These are phyloP conservation scores for Trichoderma pleuroti DNA, from an alignment of 2,329 filamentous ascomycete species.

Conservation along the genomic window DNA sequence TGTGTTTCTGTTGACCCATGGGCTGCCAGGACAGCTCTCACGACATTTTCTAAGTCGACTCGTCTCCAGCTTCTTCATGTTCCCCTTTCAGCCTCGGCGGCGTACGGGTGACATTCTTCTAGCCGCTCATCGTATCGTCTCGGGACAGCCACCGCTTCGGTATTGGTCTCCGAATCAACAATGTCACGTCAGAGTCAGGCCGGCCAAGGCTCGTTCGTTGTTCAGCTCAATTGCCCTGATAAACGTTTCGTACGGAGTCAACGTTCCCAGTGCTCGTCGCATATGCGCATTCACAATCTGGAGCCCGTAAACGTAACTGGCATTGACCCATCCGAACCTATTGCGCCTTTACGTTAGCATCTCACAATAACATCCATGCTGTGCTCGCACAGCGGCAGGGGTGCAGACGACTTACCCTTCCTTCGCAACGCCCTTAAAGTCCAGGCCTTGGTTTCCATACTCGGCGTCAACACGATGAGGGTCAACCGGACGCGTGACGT, in stretches of 20 bases:
- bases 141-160: background rate
- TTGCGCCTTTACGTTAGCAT: conserved; percentile 28
- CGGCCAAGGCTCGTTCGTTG: conserved; percentile 51
- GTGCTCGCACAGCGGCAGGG: background rate
- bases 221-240: conserved; percentile 61
- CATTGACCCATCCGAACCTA: conserved; percentile 98
- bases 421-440: conserved; percentile 92
- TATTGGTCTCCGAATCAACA: background rate
- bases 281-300: conserved; percentile 86
- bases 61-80: background rate
- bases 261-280: conserved; percentile 79
- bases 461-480: conserved; percentile 94
- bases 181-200: conserved; percentile 28
- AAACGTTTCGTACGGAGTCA: conserved; percentile 84
- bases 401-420: conserved; percentile 70
- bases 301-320: conserved; percentile 91
- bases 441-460: conserved; percentile 93
- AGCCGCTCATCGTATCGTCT: background rate
- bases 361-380: background rate
- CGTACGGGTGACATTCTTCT: background rate
- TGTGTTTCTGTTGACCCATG: background rate
- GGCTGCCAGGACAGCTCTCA: background rate
- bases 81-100: background rate
- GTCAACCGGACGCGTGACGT: conserved; percentile 85
- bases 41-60: background rate